Evolutionary conservation across 2,329 filamentous ascomycete species (phyloP), one percentile per base, ranked within the genome.

Genomic region (Uncinocarpus reesii): DNA sequence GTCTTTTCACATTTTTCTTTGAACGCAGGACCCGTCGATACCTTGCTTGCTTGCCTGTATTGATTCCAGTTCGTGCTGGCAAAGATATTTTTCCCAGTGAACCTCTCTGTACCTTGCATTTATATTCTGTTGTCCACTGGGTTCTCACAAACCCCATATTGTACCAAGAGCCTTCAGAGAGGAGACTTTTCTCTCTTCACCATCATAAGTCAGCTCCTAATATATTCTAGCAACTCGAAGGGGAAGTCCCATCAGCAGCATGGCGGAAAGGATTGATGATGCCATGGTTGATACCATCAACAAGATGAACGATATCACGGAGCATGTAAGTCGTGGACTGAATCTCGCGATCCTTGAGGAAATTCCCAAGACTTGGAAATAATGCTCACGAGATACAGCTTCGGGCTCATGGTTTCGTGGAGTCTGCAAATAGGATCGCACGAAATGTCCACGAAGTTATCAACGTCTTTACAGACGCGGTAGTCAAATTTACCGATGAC

Each of bases 401-500:
- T 36, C 46, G 46, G 7, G 38, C 13, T 18, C 38, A 48, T 24
- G 21, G 43, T 13, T 48, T 48, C 31, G 31, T 18, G n/a, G 46
- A 59, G 15, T 55, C 59, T 41, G 63, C 64, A 24, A 66, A 68
- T 52, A 57, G 59, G 24, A 60, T 67, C 40, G 62, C 62, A 36
- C 62, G 62, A 35, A 53, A 61, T 44, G 60, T 60, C 49, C 54
- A 63, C 40, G 55, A 58, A 47, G 62, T 67, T 26, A 55, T 63
- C 13, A 55, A 58, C 28, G 58, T 57, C 38, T 66, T 66, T 53
- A 60, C 59, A 11, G 56, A 62, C 16, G 60, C 56, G 26, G 54
- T 61, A 8, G 52, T 57, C 11, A 50, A 60, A 38, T 52, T 62
- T 18, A 49, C 53, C 7, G 40, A 51, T 11, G 42, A 47, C 6